Evolutionary conservation across 1,284 basidiomycete genomes (phyloP), one percentile per base, ranked within the genome.

Genomic region (Papiliotrema fonsecae): DNA sequence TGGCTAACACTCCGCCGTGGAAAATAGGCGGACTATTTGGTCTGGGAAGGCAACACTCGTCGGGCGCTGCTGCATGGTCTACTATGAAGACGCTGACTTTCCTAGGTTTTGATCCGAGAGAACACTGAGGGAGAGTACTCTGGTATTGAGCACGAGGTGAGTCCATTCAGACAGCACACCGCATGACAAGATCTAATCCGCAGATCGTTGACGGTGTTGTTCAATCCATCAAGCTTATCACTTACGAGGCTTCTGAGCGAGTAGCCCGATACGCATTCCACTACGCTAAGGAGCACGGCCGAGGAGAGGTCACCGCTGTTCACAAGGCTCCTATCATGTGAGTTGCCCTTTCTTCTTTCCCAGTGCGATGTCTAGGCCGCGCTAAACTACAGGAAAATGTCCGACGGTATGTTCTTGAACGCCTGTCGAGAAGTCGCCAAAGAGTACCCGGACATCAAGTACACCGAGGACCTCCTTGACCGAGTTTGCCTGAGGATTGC

Each of bases 91-190:
- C 5, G 27, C 42, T 44, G 42, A 44, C n/a, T 6, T 13, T 18
- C 42, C n/a, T n/a, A 44, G 42, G 42, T 97, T 45, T 79, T 99
- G 60, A 98, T 99, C 74, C 89, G 96, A 69, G 96, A 99, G 78
- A 99, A 99, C 77, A 99, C 96, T 26, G 96, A 99, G 77, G 96
- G 96, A 68, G 96, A 99, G 77, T 99, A 98, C 78, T 97, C 93
- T 57, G 55, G 55, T 56, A 56, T 61, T 34, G 55, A 58, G 46
- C 57, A 61, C 42, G 55, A 58, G 49, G 58, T 56, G 19, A 46
- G 55, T 44, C 18, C 24, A 13, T 16, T 9, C 3, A 5, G 21
- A 16, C 19, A 1, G 32, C 18, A 21, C 32, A 14, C 37, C 7
- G 21, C 16, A 41, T 45, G 32, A 34, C 50, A 42, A 42, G 27